Evolutionary conservation across 345 rosid species (phyloP).

Genomic region (Eucalyptus shirleyi): DNA sequence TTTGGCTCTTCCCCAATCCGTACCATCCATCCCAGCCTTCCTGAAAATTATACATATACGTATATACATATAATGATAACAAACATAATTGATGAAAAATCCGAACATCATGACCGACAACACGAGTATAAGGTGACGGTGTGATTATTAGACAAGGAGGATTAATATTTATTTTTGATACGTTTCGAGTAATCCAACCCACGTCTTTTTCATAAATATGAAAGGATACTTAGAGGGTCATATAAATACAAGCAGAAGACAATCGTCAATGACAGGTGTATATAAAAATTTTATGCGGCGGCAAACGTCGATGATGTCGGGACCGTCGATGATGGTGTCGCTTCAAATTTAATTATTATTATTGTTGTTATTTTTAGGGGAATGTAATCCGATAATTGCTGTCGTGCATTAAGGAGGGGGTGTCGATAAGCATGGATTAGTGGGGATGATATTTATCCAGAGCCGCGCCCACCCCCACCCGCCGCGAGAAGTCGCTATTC

Average conservation of each 20-base stretch:
- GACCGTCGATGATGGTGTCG: neutral
- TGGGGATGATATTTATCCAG: neutral
- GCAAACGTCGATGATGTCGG: neutral
- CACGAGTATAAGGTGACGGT: neutral
- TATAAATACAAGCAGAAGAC: accelerated
- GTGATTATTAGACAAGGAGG: neutral
- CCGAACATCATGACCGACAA: neutral
- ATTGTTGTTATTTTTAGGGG: neutral
- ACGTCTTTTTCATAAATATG: no score
- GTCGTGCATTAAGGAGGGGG: neutral
- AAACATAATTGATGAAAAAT: neutral
- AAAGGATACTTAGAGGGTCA: neutral
- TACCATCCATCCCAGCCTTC: neutral
- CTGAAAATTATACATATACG: neutral
- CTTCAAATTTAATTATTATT: accelerated
- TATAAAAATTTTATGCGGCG: neutral
- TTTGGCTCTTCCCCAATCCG: neutral
- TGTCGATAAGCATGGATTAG: neutral
- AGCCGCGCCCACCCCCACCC: neutral
- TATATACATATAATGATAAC: neutral
- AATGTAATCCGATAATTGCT: neutral
- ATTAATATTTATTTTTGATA: neutral
- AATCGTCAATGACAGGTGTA: accelerated
- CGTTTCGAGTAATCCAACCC: neutral
- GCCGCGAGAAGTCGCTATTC: neutral